Base-by-base conservation (phyloP, 2,329 filamentous ascomycete genomes). In the Intubia oerlemansii region DNA sequence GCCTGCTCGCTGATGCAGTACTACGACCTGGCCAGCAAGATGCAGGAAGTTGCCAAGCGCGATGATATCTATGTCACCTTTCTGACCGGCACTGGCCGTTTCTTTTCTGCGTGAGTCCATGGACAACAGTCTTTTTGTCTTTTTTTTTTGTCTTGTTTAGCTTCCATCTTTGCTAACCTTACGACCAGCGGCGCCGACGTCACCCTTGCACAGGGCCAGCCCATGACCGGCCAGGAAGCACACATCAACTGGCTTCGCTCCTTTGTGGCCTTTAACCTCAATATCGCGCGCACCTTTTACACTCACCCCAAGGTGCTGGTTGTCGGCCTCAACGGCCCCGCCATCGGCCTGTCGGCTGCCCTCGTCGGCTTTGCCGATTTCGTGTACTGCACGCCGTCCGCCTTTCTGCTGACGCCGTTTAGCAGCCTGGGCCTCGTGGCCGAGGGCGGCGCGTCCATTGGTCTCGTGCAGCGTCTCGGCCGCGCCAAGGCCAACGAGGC, bases 291-390 rank as follows among this genome's bases (percentile, higher is more conserved):
- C 42, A 74, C 81, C 41, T 92, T 95, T 57, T 84, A 88, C 57
- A 73, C 71, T 10, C 88, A 95, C 53, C 79, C 82, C 41, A 93
- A 95, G 56, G 77, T 95, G 51, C 76, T 95, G 15, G 66, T 95
- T 34, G 73, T 74, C 0, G 88, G 80, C 0, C 71, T 95, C 39
- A 95, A 95, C 53, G 88, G 85, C 4, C 88, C 88, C 5, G 82
- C 72, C 9, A 63, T 98, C 30, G 88, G 88, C 5, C 71, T 95
- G 18, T 78, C 76, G 2, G 88, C 85, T 1, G 84, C 85, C 0
- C 53, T 95, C 1, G 57, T 81, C 33, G 73, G 72, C 17, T 77
- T 80, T 48, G 78, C 78, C 15, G 88, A 95, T 57, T 95, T 95
- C 56, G 66, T 95, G 48, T 95, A 95, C 59, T 72, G 66, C 45